phyloP scores from a whole-genome alignment of 2,329 filamentous ascomycete genomes.

The Didymella glomerata region DNA sequence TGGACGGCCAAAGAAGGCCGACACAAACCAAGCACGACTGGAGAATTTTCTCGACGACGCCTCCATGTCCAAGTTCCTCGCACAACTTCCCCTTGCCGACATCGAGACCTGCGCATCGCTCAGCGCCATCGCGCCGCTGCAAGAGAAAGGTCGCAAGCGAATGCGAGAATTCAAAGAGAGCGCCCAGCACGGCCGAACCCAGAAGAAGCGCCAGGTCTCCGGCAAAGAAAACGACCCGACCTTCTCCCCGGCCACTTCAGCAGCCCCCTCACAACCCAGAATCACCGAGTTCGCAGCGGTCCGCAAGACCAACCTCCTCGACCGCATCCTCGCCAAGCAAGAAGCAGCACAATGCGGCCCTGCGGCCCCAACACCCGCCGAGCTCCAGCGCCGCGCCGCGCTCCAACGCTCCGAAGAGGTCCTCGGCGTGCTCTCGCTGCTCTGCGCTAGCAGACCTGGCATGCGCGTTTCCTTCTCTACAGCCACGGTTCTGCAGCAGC shows the following conservation, averaged over 20 bases:
- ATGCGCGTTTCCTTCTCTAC: conserved; percentile 56
- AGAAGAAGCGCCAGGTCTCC: conserved; percentile 41
- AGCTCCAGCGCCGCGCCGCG: conserved; percentile 57
- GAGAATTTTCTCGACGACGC: conserved; percentile 49
- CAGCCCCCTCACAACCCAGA: conserved; percentile 42
- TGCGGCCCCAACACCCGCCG: conserved; percentile 51
- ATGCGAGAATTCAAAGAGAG: conserved; percentile 73
- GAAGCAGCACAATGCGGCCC: conserved; percentile 50
- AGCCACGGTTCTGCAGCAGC: conserved; percentile 51
- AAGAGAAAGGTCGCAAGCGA: conserved; percentile 72
- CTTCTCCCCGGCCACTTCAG: conserved; percentile 19
- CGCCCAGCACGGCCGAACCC: conserved; percentile 53
- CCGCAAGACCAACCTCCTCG: conserved; percentile 58
- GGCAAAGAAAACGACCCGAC: conserved; percentile 46
- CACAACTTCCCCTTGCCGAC: conserved; percentile 63
- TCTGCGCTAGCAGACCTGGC: conserved; percentile 49
- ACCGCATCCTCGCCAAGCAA: conserved; percentile 62
- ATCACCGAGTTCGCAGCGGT: conserved; percentile 51
- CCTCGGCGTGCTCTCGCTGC: conserved; percentile 53
- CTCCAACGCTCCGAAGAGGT: conserved; percentile 59
- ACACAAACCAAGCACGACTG: conserved; percentile 59
- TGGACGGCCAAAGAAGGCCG: conserved; percentile 44
- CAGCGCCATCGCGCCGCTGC: conserved; percentile 63
- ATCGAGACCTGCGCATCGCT: conserved; percentile 63
- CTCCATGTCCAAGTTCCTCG: conserved; percentile 60